phyloP scores from a whole-genome alignment of 176 grass and related monocot genomes.

The Triticum urartu region DNA sequence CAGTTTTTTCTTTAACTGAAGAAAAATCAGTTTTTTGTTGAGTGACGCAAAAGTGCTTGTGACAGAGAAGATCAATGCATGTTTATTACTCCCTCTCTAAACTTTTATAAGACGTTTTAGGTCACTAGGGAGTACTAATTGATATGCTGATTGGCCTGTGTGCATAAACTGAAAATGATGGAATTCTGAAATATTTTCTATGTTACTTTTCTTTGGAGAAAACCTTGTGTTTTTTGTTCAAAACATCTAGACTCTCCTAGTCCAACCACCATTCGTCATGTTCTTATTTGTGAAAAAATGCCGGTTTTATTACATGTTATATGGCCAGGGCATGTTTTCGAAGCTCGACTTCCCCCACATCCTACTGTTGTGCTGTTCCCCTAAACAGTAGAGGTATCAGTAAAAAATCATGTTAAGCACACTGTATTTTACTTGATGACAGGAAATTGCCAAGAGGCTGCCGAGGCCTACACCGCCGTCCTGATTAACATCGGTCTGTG shows the following conservation, averaged over 20 bases:
- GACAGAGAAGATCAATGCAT: neutral
- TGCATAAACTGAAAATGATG: neutral
- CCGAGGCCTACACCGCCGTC: constrained; percentile 28
- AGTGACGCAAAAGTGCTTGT: neutral
- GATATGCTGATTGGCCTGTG: neutral
- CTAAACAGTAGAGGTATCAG: neutral
- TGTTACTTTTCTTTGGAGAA: neutral
- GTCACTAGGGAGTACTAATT: neutral
- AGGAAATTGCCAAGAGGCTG: constrained; percentile 44
- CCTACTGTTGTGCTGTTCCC: neutral
- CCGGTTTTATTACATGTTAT: neutral
- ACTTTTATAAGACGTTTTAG: too few species aligned
- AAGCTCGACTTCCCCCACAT: neutral
- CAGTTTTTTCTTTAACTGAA: neutral
- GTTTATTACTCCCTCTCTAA: too few species aligned
- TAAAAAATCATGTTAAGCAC: neutral
- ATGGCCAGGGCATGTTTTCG: neutral
- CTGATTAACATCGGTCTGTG: neutral
- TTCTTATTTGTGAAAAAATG: neutral
- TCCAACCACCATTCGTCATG: neutral
- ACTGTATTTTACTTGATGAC: neutral
- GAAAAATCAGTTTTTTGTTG: neutral
- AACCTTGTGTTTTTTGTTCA: neutral
- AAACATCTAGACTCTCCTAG: neutral
- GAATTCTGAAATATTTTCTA: neutral